Evolutionary conservation across 2,329 filamentous ascomycete species (phyloP).

Genomic region (Colletotrichum liriopes): DNA sequence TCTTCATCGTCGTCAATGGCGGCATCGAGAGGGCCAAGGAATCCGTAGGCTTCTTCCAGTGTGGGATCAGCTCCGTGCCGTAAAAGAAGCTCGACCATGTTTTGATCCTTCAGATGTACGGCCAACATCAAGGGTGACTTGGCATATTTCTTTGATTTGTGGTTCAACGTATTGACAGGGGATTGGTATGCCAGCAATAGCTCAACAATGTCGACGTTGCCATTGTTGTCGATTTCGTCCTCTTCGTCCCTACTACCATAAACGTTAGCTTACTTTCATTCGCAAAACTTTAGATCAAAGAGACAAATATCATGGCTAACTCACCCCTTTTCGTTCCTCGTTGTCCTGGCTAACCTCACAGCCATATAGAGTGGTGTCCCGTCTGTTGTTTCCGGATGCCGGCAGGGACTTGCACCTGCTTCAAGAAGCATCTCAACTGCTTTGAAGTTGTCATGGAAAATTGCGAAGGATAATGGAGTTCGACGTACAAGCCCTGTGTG

Average conservation of each 20-base stretch:
- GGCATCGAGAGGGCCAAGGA: constrained; percentile 36
- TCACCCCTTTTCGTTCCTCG: neutral
- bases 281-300: no score
- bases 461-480: constrained; percentile 45
- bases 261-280: neutral
- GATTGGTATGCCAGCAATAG: constrained; percentile 36
- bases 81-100: constrained; percentile 45
- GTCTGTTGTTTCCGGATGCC: constrained; percentile 10
- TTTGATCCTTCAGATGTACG: constrained; percentile 17
- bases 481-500: neutral
- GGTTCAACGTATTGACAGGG: constrained; percentile 33
- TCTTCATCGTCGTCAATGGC: constrained; percentile 31
- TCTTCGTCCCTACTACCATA: neutral
- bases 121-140: constrained; percentile 36
- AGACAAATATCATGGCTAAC: neutral
- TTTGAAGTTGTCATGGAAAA: constrained; percentile 35
- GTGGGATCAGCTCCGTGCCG: constrained; percentile 47
- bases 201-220: constrained; percentile 33
- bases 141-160: constrained; percentile 1
- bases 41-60: constrained; percentile 44
- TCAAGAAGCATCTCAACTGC: constrained; percentile 44
- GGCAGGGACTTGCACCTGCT: constrained; percentile 45
- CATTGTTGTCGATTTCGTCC: neutral
- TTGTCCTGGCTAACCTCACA: constrained; percentile 6
- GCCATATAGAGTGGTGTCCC: constrained; percentile 27